Evolutionary conservation across 2,329 filamentous ascomycete genomes (phyloP).

Genomic region (Calonectria crousiana): DNA sequence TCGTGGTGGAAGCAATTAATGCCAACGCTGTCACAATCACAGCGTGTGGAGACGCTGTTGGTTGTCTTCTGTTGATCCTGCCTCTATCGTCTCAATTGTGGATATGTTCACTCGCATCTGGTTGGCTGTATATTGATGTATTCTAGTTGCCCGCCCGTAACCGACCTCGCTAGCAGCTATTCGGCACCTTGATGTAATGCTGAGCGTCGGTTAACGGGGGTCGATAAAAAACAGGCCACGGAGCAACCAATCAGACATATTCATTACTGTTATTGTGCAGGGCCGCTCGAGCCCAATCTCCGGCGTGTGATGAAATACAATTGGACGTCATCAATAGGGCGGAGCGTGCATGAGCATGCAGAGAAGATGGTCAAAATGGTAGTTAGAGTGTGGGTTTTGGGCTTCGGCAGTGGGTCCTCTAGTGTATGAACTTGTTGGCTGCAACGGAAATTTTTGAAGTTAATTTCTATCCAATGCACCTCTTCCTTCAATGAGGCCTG

Average conservation of each 20-base stretch:
- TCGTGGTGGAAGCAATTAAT: background rate
- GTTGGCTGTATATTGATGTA: background rate
- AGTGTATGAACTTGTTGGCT: background rate
- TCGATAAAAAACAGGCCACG: background rate
- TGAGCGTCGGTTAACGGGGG: background rate
- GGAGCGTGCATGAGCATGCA: background rate
- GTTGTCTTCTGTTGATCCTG: slow-evolving; percentile 1
- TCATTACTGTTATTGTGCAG: background rate
- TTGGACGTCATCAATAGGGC: background rate
- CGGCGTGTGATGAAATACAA: background rate
- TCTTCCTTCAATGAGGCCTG: background rate
- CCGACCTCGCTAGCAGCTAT: background rate
- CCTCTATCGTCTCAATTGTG: background rate
- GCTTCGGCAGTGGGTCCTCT: background rate
- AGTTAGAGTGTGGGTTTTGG: background rate
- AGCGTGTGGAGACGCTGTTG: background rate
- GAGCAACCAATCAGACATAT: background rate
- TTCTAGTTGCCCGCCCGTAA: background rate
- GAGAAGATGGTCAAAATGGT: background rate
- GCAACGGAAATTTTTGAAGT: background rate
- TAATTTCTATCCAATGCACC: background rate
- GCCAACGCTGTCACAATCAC: background rate
- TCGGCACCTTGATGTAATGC: background rate
- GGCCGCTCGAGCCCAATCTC: background rate
- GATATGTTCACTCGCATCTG: background rate